Evolutionary conservation across 176 grass and related monocot species (phyloP).

Genomic region (bread wheat (Triticum aestivum)): DNA sequence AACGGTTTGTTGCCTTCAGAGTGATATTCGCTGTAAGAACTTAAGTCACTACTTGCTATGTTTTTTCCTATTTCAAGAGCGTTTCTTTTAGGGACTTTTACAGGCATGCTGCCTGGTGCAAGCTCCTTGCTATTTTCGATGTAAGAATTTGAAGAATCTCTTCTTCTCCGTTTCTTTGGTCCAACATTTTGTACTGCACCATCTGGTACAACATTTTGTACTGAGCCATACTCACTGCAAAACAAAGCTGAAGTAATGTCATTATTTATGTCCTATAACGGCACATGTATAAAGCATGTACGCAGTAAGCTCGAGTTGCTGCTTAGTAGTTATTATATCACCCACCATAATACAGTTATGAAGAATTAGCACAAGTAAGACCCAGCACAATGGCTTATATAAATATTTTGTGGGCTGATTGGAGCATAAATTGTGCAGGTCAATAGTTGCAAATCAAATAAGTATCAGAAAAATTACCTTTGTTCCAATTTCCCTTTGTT

Average conservation of each 20-base stretch:
- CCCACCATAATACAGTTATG: conserved; percentile 4
- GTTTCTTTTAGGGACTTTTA: conserved; percentile 36
- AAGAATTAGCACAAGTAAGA: conserved; percentile 22
- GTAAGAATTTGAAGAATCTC: conserved; percentile 44
- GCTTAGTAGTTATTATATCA: conserved; percentile 7
- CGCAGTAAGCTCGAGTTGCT: background rate
- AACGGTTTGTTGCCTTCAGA: conserved; percentile 30
- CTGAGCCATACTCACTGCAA: conserved; percentile 50
- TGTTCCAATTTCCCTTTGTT: conserved; percentile 87
- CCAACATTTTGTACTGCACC: conserved; percentile 37
- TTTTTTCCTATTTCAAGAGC: conserved; percentile 23
- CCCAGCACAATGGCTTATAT: background rate
- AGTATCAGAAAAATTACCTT: conserved; percentile 47
- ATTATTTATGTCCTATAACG: background rate
- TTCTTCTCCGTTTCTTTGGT: conserved; percentile 74
- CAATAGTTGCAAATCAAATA: conserved; percentile 15
- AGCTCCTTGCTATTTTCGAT: conserved; percentile 34
- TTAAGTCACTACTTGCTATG: conserved; percentile 9
- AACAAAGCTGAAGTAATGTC: conserved; percentile 33
- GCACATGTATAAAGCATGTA: conserved; percentile 15
- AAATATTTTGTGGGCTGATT: background rate
- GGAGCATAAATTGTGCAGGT: background rate
- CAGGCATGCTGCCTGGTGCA: conserved; percentile 28
- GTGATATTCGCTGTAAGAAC: conserved; percentile 35
- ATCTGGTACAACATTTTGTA: conserved; percentile 42